Base-by-base conservation (phyloP, 768 basidiomycete genomes). In the Rickenella mellea region DNA sequence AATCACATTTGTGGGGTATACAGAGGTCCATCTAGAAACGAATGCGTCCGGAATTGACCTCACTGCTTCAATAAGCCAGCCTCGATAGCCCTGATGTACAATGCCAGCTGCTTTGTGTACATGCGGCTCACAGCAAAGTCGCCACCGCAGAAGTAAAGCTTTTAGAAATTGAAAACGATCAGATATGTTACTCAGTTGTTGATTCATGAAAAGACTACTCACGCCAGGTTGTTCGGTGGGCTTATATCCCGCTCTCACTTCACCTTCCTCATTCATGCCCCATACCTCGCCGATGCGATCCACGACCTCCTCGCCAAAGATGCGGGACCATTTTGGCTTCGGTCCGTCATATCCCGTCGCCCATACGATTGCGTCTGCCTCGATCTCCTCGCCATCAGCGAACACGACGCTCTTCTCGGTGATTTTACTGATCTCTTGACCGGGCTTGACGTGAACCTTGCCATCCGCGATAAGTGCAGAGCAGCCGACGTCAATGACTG, bases 191-290 rank as follows among this genome's bases (percentile, higher is more conserved):
- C n/a, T n/a, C n/a, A n/a, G n/a, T n/a, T n/a, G n/a, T n/a, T n/a
- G n/a, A n/a, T n/a, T n/a, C n/a, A n/a, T n/a, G n/a, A n/a, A n/a
- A n/a, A n/a, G n/a, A n/a, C n/a, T 36, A 55, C 61, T 39, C 39
- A 67, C 67, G 2, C 65, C 68, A 27, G 68, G 68, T 48, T 69
- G 63, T 1, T 69, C 70, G 3, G 64, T 58, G 4, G 65, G 67
- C 11, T 62, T 55, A 44, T 64, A 70, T 37, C 57, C 50, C 2
- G 61, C 63, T 27, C 47, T 49, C 3, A 64, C 22, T 41, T 70
- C 69, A 1, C 65, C 66, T 44, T 69, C 67, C 17, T 58, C 55
- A 43, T 72, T 65, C 10, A 68, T 25, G 0, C 67, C 67, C 62
- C 63, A 67, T 1, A 67, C 49, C 14, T 42, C 51, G 11, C 52